Evolutionary conservation across 2,329 filamentous ascomycete species (phyloP).

Genomic region (Botrytis porri): DNA sequence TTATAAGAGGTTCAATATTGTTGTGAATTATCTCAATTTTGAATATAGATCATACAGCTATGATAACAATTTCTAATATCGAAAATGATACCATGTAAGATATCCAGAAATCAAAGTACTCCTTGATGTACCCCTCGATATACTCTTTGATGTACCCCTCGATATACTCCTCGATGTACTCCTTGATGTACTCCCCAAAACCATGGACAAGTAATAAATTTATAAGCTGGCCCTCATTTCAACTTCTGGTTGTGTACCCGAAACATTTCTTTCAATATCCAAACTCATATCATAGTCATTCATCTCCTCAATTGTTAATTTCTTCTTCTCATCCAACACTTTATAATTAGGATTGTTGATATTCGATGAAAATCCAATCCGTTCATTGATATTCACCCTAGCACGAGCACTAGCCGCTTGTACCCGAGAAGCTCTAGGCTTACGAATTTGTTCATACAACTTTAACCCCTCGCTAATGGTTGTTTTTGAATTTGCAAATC

Average conservation of each 20-base stretch:
- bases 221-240: constrained; percentile 18
- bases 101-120: background rate
- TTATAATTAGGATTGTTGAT: constrained; percentile 50
- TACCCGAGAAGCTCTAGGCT: constrained; percentile 53
- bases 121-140: background rate
- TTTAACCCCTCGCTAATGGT: constrained; percentile 41
- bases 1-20: background rate
- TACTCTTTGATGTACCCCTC: background rate
- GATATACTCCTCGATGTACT: no score
- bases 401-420: constrained; percentile 56
- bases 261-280: constrained; percentile 44
- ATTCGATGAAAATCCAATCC: constrained; percentile 40
- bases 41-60: background rate
- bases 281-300: constrained; percentile 60
- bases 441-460: constrained; percentile 49
- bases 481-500: constrained; percentile 17
- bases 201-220: background rate
- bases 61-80: background rate
- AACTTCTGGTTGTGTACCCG: background rate
- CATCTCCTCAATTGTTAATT: constrained; percentile 67
- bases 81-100: background rate
- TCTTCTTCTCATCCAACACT: constrained; percentile 56
- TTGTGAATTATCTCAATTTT: background rate
- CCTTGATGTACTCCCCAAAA: background rate
- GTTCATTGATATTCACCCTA: constrained; percentile 57